Percentiles rank a stretch among this genome's conserved stretches.
Conservation (phyloP, 257 asterid genomes). For the Fraxinus excelsior region DNA sequence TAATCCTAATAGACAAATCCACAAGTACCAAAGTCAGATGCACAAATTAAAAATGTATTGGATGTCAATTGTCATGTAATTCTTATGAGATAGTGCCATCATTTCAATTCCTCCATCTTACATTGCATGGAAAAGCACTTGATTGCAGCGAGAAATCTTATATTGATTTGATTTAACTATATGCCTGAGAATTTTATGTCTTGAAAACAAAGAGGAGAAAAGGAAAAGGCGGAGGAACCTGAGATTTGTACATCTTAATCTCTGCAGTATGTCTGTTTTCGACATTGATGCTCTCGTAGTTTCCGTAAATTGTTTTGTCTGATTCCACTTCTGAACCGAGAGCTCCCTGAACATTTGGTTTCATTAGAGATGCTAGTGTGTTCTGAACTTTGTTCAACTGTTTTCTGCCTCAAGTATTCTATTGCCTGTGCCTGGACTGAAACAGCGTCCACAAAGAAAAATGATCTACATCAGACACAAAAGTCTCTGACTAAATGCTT, state of each 20-base stretch:
- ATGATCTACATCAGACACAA: conserved; percentile 1
- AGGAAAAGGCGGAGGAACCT: conserved; percentile 18
- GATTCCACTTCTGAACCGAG: conserved; percentile 64
- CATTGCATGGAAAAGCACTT: conserved; percentile 20
- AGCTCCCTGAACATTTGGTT: conserved; percentile 55
- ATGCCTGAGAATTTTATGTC: not conserved
- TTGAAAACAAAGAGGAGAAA: conserved; percentile 1
- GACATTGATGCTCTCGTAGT: conserved; percentile 46
- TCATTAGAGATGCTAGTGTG: conserved; percentile 28
- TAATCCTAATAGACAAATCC: not conserved
- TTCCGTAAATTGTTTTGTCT: conserved; percentile 51
- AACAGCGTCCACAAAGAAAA: conserved; percentile 27
- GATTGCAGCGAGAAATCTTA: not conserved
- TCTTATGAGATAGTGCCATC: not conserved
- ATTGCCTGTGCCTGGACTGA: conserved; percentile 79
- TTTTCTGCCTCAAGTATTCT: conserved; percentile 57
- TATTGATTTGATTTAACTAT: not conserved
- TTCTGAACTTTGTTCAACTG: conserved; percentile 32
- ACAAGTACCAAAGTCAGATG: not conserved
- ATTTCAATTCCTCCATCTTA: conserved; percentile 3
- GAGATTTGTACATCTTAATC: conserved; percentile 18
- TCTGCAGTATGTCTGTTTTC: conserved; percentile 26
- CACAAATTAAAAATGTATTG: not conserved
- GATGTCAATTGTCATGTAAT: not conserved
- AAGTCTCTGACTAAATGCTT: not conserved